Percentiles rank a stretch among this genome's conserved stretches.
Conservation (phyloP, 768 basidiomycete species). For the Pleurotus tuoliensis region DNA sequence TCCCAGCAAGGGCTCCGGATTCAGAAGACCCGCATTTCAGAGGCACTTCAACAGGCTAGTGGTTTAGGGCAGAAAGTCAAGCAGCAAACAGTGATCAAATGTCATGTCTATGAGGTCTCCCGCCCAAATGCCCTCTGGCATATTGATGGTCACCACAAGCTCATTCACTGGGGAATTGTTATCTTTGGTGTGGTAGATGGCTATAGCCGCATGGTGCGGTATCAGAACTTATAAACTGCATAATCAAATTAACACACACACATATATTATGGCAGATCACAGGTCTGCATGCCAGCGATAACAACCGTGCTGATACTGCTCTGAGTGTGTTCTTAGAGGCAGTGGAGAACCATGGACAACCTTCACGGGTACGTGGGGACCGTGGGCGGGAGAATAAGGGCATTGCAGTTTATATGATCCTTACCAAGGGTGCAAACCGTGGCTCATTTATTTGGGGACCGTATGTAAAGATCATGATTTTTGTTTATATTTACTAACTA, state of each 20-base stretch:
- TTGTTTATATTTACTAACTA: background rate
- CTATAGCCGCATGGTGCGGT: slow-evolving; percentile 18
- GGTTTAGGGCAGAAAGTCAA: slow-evolving; percentile 17
- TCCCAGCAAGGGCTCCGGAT: slow-evolving; percentile 20
- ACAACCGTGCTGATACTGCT: slow-evolving; percentile 25
- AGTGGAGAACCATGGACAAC: slow-evolving; percentile 17
- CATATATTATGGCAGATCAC: slow-evolving; percentile 15
- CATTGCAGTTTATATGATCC: slow-evolving; percentile 30
- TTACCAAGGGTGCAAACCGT: slow-evolving; percentile 21
- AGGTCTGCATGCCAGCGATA: slow-evolving; percentile 20
- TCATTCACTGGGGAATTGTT: slow-evolving; percentile 25
- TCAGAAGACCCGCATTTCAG: slow-evolving; percentile 17
- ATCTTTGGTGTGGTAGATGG: slow-evolving; percentile 23
- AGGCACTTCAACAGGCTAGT: slow-evolving; percentile 23
- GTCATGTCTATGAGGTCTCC: slow-evolving; percentile 14
- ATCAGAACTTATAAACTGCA: background rate
- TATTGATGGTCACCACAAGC: slow-evolving; percentile 31
- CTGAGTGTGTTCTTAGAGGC: slow-evolving; percentile 20
- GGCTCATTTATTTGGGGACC: slow-evolving; percentile 32
- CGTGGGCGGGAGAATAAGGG: slow-evolving; percentile 30
- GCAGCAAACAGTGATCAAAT: slow-evolving; percentile 12
- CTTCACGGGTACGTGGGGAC: slow-evolving; percentile 27
- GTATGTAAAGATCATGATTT: background rate
- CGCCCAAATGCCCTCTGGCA: slow-evolving; percentile 28
- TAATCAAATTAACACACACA: slow-evolving; percentile 9